Conservation (phyloP, 768 basidiomycete species). For the Phlebiopsis gigantea region DNA sequence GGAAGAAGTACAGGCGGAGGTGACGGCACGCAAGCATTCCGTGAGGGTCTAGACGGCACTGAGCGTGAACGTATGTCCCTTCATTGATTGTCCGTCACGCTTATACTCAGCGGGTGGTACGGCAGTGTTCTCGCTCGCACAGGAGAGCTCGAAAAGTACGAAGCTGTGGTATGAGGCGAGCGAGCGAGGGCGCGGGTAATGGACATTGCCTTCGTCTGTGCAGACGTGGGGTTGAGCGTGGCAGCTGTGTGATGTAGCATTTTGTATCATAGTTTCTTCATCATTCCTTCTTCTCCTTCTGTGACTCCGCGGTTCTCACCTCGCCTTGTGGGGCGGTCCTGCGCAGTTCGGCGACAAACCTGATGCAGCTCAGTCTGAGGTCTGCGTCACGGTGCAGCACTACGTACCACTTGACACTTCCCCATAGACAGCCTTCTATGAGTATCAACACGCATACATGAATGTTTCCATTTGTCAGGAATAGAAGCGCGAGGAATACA, state of each 20-base stretch:
- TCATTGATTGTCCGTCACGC: neutral
- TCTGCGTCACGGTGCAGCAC: neutral
- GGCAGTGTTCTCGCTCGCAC: conserved; percentile 80
- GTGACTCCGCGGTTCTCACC: neutral
- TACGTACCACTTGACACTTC: conserved; percentile 72
- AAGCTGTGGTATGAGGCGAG: conserved; percentile 84
- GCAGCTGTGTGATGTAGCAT: neutral
- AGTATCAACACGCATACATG: conserved; percentile 64
- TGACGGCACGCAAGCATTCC: conserved; percentile 67
- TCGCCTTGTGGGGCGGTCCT: neutral
- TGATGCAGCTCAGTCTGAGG: conserved; percentile 44
- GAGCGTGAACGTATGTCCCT: conserved; percentile 75
- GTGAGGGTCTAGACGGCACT: conserved; percentile 89
- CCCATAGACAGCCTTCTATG: conserved; percentile 70
- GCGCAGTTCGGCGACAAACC: conserved; percentile 25
- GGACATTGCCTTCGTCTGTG: neutral
- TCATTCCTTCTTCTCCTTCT: conserved; percentile 7
- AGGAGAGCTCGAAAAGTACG: conserved; percentile 71
- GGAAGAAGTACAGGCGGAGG: conserved; percentile 38
- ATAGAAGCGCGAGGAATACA: conserved; percentile 53
- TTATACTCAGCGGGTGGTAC: neutral
- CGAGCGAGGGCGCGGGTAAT: conserved; percentile 47
- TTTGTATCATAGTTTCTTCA: neutral
- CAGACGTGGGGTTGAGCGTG: neutral
- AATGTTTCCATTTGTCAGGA: conserved; percentile 56